Evolutionary conservation across 2,329 filamentous ascomycete genomes (phyloP).

Genomic region (Ophiostoma fasciatum): DNA sequence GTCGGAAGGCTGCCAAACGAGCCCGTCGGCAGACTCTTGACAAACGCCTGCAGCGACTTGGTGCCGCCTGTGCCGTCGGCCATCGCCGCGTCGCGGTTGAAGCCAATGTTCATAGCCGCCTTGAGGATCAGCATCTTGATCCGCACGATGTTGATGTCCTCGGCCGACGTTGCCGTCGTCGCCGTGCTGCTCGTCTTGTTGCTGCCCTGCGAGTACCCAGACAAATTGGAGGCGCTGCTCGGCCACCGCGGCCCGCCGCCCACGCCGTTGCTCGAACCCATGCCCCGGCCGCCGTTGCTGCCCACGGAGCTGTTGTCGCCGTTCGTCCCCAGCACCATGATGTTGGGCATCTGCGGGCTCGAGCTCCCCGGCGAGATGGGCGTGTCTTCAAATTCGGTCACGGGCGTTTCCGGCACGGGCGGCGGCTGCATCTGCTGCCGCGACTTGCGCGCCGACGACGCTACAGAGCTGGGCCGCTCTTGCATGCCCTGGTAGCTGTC

Average conservation of each 20-base stretch:
- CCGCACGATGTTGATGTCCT: slow-evolving; percentile 63
- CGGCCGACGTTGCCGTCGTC: slow-evolving; percentile 50
- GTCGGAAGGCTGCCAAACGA: slow-evolving; percentile 62
- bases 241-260: slow-evolving; percentile 47
- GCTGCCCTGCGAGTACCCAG: slow-evolving; percentile 61
- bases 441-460: slow-evolving; percentile 7
- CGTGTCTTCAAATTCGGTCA: slow-evolving; percentile 89
- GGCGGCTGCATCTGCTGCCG: slow-evolving; percentile 33
- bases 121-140: slow-evolving; percentile 70
- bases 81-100: slow-evolving; percentile 41
- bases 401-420: slow-evolving; percentile 69
- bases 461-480: slow-evolving; percentile 17
- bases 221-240: slow-evolving; percentile 64
- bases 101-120: slow-evolving; percentile 75
- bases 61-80: slow-evolving; percentile 29
- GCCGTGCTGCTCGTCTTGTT: slow-evolving; percentile 54
- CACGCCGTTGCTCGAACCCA: neutral
- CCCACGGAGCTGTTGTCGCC: slow-evolving; percentile 27
- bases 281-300: neutral
- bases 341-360: slow-evolving; percentile 60
- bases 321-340: slow-evolving; percentile 71
- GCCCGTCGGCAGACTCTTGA: slow-evolving; percentile 58
- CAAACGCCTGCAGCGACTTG: slow-evolving; percentile 54
- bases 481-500: slow-evolving; percentile 35
- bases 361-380: slow-evolving; percentile 69